Evolutionary conservation across 73 alveolate species (phyloP).

Genomic region (Stentor coeruleus): DNA sequence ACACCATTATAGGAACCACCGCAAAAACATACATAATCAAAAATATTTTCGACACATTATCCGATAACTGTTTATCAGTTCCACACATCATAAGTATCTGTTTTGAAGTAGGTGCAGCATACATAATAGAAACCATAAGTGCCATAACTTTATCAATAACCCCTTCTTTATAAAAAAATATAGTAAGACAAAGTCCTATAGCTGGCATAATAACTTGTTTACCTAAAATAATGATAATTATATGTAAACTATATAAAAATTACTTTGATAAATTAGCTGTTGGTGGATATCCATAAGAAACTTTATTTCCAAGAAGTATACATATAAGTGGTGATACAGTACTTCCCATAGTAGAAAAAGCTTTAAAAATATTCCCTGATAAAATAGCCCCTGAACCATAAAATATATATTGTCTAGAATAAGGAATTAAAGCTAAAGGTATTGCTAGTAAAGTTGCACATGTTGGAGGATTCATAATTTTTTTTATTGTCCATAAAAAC

Average conservation of each 20-base stretch:
- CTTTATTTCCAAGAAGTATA: not conserved
- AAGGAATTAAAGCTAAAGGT: conserved; percentile 11
- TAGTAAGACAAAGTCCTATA: not conserved
- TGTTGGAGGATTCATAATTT: conserved; percentile 7
- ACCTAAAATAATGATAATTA: not conserved
- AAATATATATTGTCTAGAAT: not conserved
- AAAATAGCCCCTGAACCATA: conserved; percentile 12
- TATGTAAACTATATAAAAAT: not conserved
- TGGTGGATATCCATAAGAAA: conserved; percentile 1
- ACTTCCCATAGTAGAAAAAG: not conserved
- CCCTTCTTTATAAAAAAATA: not conserved
- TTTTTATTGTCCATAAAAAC: not conserved
- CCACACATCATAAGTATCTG: conserved; percentile 15
- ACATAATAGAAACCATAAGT: not conserved
- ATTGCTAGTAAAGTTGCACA: conserved; percentile 8
- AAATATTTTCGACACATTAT: not conserved
- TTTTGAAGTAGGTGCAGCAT: not conserved
- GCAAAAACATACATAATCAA: conserved; percentile 10
- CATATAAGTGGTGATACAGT: not conserved
- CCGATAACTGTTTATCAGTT: not conserved
- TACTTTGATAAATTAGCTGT: not conserved
- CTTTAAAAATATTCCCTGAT: not conserved
- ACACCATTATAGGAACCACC: conserved; percentile 7
- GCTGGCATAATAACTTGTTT: conserved; percentile 2
- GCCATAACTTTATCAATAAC: not conserved